Evolutionary conservation across 805 yeast species (phyloP), one percentile per base, ranked within the genome.

Genomic region (Torulaspora gathmanii): DNA sequence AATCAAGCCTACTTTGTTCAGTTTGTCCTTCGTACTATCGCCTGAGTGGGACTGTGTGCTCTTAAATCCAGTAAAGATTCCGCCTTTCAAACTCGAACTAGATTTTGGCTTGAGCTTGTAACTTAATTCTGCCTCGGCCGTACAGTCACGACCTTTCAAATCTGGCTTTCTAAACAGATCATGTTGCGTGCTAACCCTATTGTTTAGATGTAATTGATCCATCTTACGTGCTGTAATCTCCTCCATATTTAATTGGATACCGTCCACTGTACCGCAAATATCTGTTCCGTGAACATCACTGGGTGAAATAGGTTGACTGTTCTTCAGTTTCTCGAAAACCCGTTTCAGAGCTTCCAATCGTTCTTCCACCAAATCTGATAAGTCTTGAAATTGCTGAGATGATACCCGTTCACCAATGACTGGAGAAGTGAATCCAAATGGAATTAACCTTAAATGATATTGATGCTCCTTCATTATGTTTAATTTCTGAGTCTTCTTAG

Each of bases 391-490:
- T 44, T 63, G 67, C 37, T 45, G 50, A 5, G 46, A 36, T 1
- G 54, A 52, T 2, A 52, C 50, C 7, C 50, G 49, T 28, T 53
- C 60, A 4, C 58, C 60, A 7, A 45, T 31, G 15, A 54, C 45
- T 6, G 55, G 53, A 4, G 55, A 52, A 33, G 54, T 54, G 37
- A 70, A 67, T 7, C 69, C 71, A 53, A 68, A 70, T 5, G 75
- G 75, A 34, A 70, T 63, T 26, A 70, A 63, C 51, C 75, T 61
- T 6, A 71, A 47, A 27, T 65, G 60, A 45, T 67, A 68, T 28
- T 68, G 70, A 16, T 54, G 56, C 31, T 68, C 70, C 27, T 46
- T 61, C 61, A 70, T 55, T 13, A 69, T 58, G 23, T 59, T 62
- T 11, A 64, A 49, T 39, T 59, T 53, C 16, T 56, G 59, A 9